phyloP scores from a whole-genome alignment of 768 basidiomycete genomes.

The Auriscalpium microsporum region DNA sequence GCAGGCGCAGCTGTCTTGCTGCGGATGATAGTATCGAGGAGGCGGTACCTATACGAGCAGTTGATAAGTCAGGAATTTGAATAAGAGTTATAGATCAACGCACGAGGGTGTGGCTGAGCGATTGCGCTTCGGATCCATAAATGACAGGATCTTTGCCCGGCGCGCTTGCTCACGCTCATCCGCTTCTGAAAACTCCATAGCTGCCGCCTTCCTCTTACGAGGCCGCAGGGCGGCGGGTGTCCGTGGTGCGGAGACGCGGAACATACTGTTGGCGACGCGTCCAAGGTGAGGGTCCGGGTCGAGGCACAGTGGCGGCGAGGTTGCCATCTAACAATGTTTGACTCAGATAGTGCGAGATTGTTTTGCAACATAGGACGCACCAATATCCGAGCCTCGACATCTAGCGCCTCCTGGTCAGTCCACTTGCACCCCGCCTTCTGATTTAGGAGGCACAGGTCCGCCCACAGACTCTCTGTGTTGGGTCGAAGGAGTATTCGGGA shows the following conservation, averaged over 20 bases:
- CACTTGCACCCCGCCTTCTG: slow-evolving; percentile 48
- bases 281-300: slow-evolving; percentile 72
- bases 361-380: slow-evolving; percentile 32
- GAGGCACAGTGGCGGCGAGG: slow-evolving; percentile 67
- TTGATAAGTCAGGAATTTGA: background rate
- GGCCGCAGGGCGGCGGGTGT: slow-evolving; percentile 50
- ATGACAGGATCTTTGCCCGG: slow-evolving; percentile 66
- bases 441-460: slow-evolving; percentile 67
- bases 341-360: too few species aligned
- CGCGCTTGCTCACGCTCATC: slow-evolving; percentile 70
- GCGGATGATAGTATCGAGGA: slow-evolving; percentile 5
- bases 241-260: slow-evolving; percentile 66
- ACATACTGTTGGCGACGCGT: slow-evolving; percentile 65
- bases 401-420: slow-evolving; percentile 65
- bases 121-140: slow-evolving; percentile 59
- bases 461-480: slow-evolving; percentile 68
- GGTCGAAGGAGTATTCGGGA: slow-evolving; percentile 69
- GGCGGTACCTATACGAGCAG: slow-evolving; percentile 9
- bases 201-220: slow-evolving; percentile 62
- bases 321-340: slow-evolving; percentile 46
- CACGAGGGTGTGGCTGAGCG: slow-evolving; percentile 43
- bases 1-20: background rate
- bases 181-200: slow-evolving; percentile 56
- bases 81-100: slow-evolving; percentile 1
- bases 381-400: slow-evolving; percentile 65